phyloP scores from a whole-genome alignment of 1,139 yeast genomes.

The Candida anutae region DNA sequence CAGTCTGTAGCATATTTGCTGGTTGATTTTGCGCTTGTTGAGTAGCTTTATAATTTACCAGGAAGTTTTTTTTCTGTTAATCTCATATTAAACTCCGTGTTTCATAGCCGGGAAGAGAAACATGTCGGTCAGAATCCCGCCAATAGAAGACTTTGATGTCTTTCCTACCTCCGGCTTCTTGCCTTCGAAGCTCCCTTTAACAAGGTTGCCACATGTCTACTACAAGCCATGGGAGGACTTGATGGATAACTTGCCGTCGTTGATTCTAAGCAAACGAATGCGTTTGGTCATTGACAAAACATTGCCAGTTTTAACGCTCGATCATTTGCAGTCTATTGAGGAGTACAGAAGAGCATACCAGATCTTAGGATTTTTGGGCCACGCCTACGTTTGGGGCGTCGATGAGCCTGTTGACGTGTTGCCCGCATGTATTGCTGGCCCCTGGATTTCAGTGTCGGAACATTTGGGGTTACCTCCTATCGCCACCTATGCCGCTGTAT shows the following conservation, averaged over 20 bases:
- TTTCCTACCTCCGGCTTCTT: constrained; percentile 69
- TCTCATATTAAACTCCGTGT: no score
- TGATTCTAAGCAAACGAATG: constrained; percentile 58
- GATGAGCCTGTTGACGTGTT: constrained; percentile 58
- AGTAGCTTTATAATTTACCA: neutral
- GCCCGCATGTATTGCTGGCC: constrained; percentile 63
- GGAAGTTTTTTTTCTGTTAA: no score
- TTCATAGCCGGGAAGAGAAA: no score
- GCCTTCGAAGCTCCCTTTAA: constrained; percentile 61
- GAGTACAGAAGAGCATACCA: constrained; percentile 77
- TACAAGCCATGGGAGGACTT: constrained; percentile 74
- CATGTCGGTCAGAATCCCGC: constrained; percentile 8
- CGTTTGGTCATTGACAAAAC: constrained; percentile 48
- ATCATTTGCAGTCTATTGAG: constrained; percentile 28
- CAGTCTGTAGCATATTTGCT: no score
- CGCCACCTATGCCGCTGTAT: constrained; percentile 79
- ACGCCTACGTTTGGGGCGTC: constrained; percentile 86
- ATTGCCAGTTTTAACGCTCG: constrained; percentile 46
- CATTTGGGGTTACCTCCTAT: constrained; percentile 72
- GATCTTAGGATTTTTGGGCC: constrained; percentile 68
- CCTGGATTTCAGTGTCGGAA: constrained; percentile 54
- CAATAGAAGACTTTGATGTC: constrained; percentile 57
- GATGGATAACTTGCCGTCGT: constrained; percentile 60
- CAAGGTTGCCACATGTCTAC: constrained; percentile 50
- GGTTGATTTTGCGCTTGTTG: neutral